Conservation (phyloP, 768 basidiomycete species). For the Asterophora lycoperdoides region DNA sequence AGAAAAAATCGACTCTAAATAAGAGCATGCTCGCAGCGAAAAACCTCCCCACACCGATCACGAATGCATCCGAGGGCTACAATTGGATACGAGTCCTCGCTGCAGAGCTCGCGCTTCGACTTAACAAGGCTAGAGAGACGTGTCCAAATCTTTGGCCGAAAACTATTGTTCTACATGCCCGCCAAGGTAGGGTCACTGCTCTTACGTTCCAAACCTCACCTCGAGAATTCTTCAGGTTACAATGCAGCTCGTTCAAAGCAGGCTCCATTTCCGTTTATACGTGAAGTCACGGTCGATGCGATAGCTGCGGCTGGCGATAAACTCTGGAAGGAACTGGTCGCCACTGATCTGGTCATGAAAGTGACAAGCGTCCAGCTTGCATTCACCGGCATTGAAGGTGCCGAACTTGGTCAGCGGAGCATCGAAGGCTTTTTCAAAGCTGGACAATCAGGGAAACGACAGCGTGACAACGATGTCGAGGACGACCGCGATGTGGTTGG, state of each 20-base stretch:
- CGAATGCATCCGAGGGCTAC: slow-evolving; percentile 65
- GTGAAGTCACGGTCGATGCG: slow-evolving; percentile 67
- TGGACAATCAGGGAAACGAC: slow-evolving; percentile 34
- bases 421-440: slow-evolving; percentile 83
- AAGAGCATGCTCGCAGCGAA: slow-evolving; percentile 98
- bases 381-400: slow-evolving; percentile 73
- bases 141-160: slow-evolving; percentile 88
- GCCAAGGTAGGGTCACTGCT: slow-evolving; percentile 49
- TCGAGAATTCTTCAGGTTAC: slow-evolving; percentile 44
- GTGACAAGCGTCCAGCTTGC: slow-evolving; percentile 69
- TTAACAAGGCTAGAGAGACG: slow-evolving; percentile 74
- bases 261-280: slow-evolving; percentile 79
- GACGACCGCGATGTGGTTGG: slow-evolving; percentile 8
- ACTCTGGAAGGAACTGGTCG: slow-evolving; percentile 86
- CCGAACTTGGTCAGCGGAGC: slow-evolving; percentile 75
- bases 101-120: slow-evolving; percentile 81
- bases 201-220: not conserved
- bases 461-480: slow-evolving; percentile 28
- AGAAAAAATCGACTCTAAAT: slow-evolving; percentile 71
- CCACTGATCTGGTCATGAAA: slow-evolving; percentile 49
- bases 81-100: slow-evolving; percentile 93
- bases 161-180: slow-evolving; percentile 73
- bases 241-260: slow-evolving; percentile 75
- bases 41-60: slow-evolving; percentile 79
- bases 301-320: slow-evolving; percentile 74